Percentiles rank a stretch among this genome's conserved stretches.
These are phyloP conservation scores for Melampsora larici-populina DNA, from an alignment of 1,284 basidiomycete genomes.

Conservation along the genomic window DNA sequence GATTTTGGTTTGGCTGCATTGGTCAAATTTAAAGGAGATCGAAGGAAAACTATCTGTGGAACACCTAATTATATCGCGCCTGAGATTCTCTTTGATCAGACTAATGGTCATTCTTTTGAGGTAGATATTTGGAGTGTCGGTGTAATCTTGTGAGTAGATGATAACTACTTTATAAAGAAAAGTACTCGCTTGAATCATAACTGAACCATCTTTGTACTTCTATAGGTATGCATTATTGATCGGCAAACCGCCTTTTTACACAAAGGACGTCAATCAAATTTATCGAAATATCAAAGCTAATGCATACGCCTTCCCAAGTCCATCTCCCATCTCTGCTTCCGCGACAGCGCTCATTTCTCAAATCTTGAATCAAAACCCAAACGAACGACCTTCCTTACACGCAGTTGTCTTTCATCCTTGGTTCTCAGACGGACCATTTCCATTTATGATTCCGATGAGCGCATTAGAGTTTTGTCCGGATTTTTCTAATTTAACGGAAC, in stretches of 20 bases:
- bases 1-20: slow-evolving; percentile 96
- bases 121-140: slow-evolving; percentile 98
- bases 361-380: slow-evolving; percentile 71
- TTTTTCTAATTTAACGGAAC: slow-evolving; percentile 66
- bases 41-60: slow-evolving; percentile 82
- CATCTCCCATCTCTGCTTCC: slow-evolving; percentile 68
- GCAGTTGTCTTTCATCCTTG: slow-evolving; percentile 82
- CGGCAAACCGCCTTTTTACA: slow-evolving; percentile 94
- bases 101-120: slow-evolving; percentile 94
- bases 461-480: slow-evolving; percentile 72
- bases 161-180: background rate
- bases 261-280: slow-evolving; percentile 91
- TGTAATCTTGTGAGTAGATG: slow-evolving; percentile 69
- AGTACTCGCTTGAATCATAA: background rate
- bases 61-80: slow-evolving; percentile 99
- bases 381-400: slow-evolving; percentile 72
- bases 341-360: slow-evolving; percentile 75
- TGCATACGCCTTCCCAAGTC: slow-evolving; percentile 83
- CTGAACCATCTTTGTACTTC: background rate
- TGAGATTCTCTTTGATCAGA: slow-evolving; percentile 92
- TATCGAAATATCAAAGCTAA: slow-evolving; percentile 94
- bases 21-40: slow-evolving; percentile 90
- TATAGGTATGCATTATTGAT: slow-evolving; percentile 78
- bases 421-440: slow-evolving; percentile 78
- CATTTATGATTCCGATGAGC: slow-evolving; percentile 71